Evolutionary conservation across 2,329 filamentous ascomycete genomes (phyloP), one percentile per base, ranked within the genome.

Genomic region (Neofusicoccum ribis): DNA sequence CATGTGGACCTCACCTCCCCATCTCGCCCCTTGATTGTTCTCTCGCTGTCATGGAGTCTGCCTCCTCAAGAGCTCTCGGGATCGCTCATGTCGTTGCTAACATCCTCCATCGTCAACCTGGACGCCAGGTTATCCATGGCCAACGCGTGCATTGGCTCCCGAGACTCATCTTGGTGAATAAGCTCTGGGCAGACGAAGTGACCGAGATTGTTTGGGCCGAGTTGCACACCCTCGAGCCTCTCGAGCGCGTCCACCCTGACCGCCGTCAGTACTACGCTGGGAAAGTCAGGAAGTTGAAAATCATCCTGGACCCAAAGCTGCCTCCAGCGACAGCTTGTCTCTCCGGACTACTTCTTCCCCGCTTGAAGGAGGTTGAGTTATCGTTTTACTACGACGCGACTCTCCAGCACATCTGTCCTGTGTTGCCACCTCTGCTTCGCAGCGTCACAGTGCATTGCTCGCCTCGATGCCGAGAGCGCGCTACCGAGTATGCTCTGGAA

Each of bases 131-230:
- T 15, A 9, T 36, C 27, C 11, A 23, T 23, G 14, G 17, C 9
- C 43, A 14, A 15, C 11, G 17, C 14, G 31, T 39, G n/a, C 15
- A 15, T 5, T 37, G 34, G 44, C 58, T 61, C 3, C 17, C 31
- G 12, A 36, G 36, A 15, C 17, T 27, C 23, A 43, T 31, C 36
- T 41, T 36, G 36, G 58, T 61, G 31, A 61, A 61, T 43, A 61
- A 61, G 44, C 58, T 61, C 8, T 61, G 58, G 58, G 58, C 58
- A 8, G 58, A 61, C 20, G 58, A 61, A 36, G 58, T 41, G 43
- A 61, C 58, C 27, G 43, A 47, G 20, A 37, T 61, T 27, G 23
- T 61, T 6, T 61, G 58, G 46, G 36, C 31, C 3, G 34, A 61
- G 15, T 31, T 50, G 39, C n/a, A 47, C 11, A 46, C 36, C 11